Percentiles rank a stretch among this genome's conserved stretches.
These are phyloP conservation scores for Ramalina intermedia DNA, from an alignment of 495 filamentous ascomycete genomes.

Conservation along the genomic window DNA sequence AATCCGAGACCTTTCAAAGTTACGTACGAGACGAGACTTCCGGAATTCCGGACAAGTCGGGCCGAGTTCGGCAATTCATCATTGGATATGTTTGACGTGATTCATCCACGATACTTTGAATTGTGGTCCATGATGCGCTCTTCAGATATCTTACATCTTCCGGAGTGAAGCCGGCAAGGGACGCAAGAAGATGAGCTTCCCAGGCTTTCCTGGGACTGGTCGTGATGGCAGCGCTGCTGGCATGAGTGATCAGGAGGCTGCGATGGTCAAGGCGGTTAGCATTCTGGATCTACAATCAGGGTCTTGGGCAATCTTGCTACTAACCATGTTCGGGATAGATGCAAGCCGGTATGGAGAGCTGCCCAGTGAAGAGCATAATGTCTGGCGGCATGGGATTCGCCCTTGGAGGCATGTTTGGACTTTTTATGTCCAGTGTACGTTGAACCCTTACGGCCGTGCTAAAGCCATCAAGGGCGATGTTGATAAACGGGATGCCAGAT, in stretches of 20 bases:
- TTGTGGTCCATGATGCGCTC: too few relatives aligned
- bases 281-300: neutral
- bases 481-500: constrained; percentile 37
- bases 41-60: too few relatives aligned
- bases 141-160: too few relatives aligned
- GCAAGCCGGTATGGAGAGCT: constrained; percentile 75
- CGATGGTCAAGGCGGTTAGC: constrained; percentile 39
- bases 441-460: neutral
- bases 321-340: constrained; percentile 35
- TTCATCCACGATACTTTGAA: too few relatives aligned
- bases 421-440: constrained; percentile 87
- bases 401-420: constrained; percentile 78
- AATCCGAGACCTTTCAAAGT: too few relatives aligned
- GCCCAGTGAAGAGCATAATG: constrained; percentile 67
- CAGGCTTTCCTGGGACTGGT: constrained; percentile 20
- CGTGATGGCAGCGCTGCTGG: constrained; percentile 17
- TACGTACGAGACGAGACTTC: too few relatives aligned
- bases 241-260: constrained; percentile 38
- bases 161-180: too few relatives aligned
- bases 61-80: too few relatives aligned
- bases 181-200: constrained; percentile 27
- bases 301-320: neutral
- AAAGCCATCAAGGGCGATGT: neutral
- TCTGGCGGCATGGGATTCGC: constrained; percentile 79
- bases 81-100: too few relatives aligned